Base-by-base conservation (phyloP, 768 basidiomycete genomes). In the Calocybe cyanea region DNA sequence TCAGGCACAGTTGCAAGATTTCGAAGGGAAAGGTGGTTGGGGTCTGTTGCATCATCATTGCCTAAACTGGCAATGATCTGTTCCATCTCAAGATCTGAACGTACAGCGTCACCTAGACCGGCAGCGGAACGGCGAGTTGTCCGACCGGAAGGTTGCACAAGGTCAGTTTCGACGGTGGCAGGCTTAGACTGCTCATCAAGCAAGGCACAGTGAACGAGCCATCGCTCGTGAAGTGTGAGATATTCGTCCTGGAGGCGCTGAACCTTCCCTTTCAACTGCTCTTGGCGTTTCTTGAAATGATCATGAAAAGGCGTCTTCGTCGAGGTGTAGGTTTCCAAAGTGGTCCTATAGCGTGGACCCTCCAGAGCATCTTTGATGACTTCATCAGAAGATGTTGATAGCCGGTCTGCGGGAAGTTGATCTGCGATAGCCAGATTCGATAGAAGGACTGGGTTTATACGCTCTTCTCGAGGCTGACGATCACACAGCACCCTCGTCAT, bases 71-170 rank as follows among this genome's bases (percentile, higher is more conserved):
- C 91, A 46, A 98, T 87, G 59, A 98, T 92, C 66, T 93, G 92
- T 58, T 96, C 90, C 82, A 96, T 93, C 70, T 97, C 95, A 46
- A 95, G 76, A 64, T 97, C 94, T 14, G 93, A 92, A 3, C 92
- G 85, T 13, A 93, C 93, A 11, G 90, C 84, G 63, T 96, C 94
- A 20, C 90, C 90, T 51, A 89, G 67, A 34, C 67, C 69, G 0
- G 85, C 83, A 38, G 83, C 74, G 8, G 85, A 79, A 19, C 90
- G 80, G 21, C 89, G 78, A 7, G 88, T 90, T 33, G 85, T 83
- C 41, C 89, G 74, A 17, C 73, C 69, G 32, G 70, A 54, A 33
- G 70, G 68, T 32, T 72, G 66, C 15, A 64, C 49, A 2, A 55
- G 46, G 48, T 73, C 73, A 3, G 62, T 60, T 30, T 73, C 80